These are phyloP conservation scores for Paecilomyces fulvus DNA, from an alignment of 2,329 filamentous ascomycete species.

Conservation along the genomic window DNA sequence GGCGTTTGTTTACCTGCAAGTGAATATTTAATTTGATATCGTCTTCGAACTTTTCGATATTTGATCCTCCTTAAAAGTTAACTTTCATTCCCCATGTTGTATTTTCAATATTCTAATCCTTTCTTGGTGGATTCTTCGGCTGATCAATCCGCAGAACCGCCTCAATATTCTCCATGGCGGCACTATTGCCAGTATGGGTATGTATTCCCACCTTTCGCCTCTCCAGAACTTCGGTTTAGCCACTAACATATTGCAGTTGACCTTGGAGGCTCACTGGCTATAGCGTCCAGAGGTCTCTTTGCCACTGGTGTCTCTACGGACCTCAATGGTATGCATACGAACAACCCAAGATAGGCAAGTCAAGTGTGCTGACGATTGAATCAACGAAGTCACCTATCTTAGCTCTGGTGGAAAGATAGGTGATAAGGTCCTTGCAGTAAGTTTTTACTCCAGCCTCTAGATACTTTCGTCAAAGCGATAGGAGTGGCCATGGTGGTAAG, in stretches of 20 bases:
- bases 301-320: conserved; percentile 61
- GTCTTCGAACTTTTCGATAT: not conserved
- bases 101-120: no score
- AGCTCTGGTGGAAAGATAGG: conserved; percentile 56
- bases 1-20: not conserved
- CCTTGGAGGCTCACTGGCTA: conserved; percentile 56
- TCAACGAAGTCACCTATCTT: conserved; percentile 50
- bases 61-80: no score
- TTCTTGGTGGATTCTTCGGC: not conserved
- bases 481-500: not conserved
- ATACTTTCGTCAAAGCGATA: not conserved
- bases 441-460: conserved; percentile 9
- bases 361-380: not conserved
- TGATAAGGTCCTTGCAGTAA: conserved; percentile 47
- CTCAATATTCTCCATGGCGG: conserved; percentile 59
- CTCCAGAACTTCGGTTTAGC: not conserved
- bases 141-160: conserved; percentile 43
- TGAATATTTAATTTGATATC: not conserved
- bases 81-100: no score
- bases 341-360: not conserved
- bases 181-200: conserved; percentile 55
- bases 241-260: conserved; percentile 40
- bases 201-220: conserved; percentile 2
- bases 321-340: conserved; percentile 43
- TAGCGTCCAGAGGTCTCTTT: conserved; percentile 57